These are phyloP conservation scores for Polyplosphaeria fusca DNA, from an alignment of 495 filamentous ascomycete species.

Conservation along the genomic window DNA sequence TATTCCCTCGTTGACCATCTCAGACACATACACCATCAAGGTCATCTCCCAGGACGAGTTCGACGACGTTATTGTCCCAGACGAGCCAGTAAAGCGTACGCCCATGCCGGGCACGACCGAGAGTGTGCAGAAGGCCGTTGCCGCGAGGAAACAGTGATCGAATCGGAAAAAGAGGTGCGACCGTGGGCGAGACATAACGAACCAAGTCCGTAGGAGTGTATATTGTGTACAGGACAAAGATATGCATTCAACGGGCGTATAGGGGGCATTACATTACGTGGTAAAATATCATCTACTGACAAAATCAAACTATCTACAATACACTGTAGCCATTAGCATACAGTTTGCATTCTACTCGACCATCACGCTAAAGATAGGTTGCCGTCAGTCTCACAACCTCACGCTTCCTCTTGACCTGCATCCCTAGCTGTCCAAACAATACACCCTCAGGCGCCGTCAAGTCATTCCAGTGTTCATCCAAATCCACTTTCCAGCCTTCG, in stretches of 20 bases:
- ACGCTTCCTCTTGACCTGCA: not conserved
- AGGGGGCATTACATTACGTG: not conserved
- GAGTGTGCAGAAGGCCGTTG: slow-evolving; percentile 16
- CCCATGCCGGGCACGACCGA: slow-evolving; percentile 10
- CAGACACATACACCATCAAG: slow-evolving; percentile 83
- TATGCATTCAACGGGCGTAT: not conserved
- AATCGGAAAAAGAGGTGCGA: no score
- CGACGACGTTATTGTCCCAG: slow-evolving; percentile 72
- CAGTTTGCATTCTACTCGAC: no score
- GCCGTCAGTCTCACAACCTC: not conserved
- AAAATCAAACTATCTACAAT: no score
- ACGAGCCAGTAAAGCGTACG: slow-evolving; percentile 24
- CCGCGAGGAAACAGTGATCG: slow-evolving; percentile 11
- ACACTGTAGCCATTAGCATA: no score
- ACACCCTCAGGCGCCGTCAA: not conserved
- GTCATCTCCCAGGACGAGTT: slow-evolving; percentile 97
- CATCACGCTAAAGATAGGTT: no score
- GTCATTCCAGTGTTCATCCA: not conserved
- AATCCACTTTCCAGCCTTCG: not conserved
- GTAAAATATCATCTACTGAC: no score
- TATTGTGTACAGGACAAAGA: not conserved
- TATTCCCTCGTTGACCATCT: not conserved
- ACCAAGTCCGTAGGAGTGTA: no score
- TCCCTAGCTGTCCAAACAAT: not conserved
- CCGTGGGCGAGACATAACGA: no score